A percentile compares a stretch with the other conserved stretches of the same genome.
Conservation (phyloP, 208 protist species). For the Acanthamoeba sp. region DNA sequence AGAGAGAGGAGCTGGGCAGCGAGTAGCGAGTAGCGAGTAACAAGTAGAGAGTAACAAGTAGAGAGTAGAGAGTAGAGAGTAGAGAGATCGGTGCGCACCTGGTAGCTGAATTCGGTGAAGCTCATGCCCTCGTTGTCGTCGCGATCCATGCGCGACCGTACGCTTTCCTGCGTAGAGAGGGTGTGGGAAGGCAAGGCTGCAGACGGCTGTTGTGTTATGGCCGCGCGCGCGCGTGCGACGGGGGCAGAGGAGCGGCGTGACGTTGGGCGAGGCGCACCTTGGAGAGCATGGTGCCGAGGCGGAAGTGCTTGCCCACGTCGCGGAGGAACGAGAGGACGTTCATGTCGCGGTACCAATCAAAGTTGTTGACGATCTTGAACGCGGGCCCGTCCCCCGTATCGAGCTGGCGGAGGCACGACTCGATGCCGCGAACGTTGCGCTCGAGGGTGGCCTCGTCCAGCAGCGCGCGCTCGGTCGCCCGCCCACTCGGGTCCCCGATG, state of each 20-base stretch:
- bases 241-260: too few species aligned
- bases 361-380: slow-evolving; percentile 85
- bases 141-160: slow-evolving; percentile 61
- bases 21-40: too few species aligned
- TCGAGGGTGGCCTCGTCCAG: slow-evolving; percentile 71
- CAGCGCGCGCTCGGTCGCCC: slow-evolving; percentile 77
- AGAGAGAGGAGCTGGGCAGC: too few species aligned
- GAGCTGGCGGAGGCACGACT: slow-evolving; percentile 21
- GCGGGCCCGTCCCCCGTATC: not conserved
- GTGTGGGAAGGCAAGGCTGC: not conserved
- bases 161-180: not conserved
- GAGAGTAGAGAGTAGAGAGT: not conserved
- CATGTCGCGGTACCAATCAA: slow-evolving; percentile 83
- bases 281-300: slow-evolving; percentile 79
- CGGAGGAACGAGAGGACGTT: slow-evolving; percentile 78
- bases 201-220: not conserved
- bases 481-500: slow-evolving; percentile 87
- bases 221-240: not conserved
- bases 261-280: not conserved
- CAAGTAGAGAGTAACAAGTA: not conserved
- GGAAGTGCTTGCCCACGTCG: slow-evolving; percentile 82
- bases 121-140: slow-evolving; percentile 80
- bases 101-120: slow-evolving; percentile 87
- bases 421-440: slow-evolving; percentile 76
- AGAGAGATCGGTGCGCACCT: not conserved